Evolutionary conservation across 1,284 basidiomycete species (phyloP), one percentile per base, ranked within the genome.

Genomic region (Boletellus sp.): DNA sequence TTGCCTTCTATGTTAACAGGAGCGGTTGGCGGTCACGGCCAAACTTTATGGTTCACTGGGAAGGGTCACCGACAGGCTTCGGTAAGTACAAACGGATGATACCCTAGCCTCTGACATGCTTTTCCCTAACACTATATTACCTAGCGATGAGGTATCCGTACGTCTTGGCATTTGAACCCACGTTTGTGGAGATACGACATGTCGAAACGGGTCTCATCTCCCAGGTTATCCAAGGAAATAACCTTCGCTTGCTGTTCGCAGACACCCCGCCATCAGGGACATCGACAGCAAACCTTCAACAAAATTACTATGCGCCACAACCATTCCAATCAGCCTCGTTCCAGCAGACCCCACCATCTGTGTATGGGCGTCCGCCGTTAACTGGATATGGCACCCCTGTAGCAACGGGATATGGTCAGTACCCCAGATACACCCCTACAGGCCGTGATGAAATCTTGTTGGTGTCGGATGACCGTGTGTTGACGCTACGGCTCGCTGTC

Each of bases 1-100:
- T 97, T 68, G 96, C 97, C 0, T 98, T 99, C 69, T 99, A 97
- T 71, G 93, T 99, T 62, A 97, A 98, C 73, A 94, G 93, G 76
- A 96, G 88, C 60, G 97, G 97, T 12, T 92, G 93, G 80, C 80
- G 94, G 51, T 91, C 94, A 43, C 79, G 93, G 50, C 87, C 83
- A 59, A 86, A 92, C 55, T 98, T 97, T 80, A 92, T 96, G 78
- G 89, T 99, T 22, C 81, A 93, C 61, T 99, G 97, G 97, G 95
- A 99, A 71, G 97, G 97, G 5, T 80, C 80, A 41, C 97, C 97
- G 1, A 91, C 91, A 2, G 86, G 89, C 24, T 99, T 99, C 65
- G 94, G 93, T 96, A 60, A 68, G 87, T 71, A 5, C 38, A 44
- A 49, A 21, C 59, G 51, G 19, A 8, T 19, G 35, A 47, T 49